These are phyloP conservation scores for Metschnikowia anglica DNA, from an alignment of 805 yeast species.

Conservation along the genomic window DNA sequence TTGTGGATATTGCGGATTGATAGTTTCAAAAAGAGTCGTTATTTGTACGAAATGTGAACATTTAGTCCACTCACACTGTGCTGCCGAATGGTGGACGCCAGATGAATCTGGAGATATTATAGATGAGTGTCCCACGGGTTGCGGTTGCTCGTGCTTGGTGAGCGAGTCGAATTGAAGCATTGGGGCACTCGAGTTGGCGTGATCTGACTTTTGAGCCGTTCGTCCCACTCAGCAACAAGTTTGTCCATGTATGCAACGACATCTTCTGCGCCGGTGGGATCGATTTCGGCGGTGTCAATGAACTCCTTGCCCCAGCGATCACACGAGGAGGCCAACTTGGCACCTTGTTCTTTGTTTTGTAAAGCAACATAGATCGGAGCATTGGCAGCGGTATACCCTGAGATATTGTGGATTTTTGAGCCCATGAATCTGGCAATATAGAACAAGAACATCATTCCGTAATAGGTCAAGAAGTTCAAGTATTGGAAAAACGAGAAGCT, in stretches of 20 bases:
- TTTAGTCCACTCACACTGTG: slow-evolving; percentile 75
- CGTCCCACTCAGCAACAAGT: slow-evolving; percentile 70
- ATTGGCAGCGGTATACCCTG: slow-evolving; percentile 87
- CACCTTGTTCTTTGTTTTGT: slow-evolving; percentile 51
- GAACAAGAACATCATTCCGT: slow-evolving; percentile 83
- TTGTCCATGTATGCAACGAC: slow-evolving; percentile 62
- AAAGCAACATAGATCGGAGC: slow-evolving; percentile 66
- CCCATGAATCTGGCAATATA: slow-evolving; percentile 81
- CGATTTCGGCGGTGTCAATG: slow-evolving; percentile 55
- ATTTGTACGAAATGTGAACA: slow-evolving; percentile 78
- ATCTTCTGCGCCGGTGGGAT: slow-evolving; percentile 62
- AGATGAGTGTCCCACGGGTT: slow-evolving; percentile 21
- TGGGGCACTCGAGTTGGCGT: slow-evolving; percentile 43
- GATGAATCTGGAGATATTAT: slow-evolving; percentile 5
- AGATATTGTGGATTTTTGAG: slow-evolving; percentile 83
- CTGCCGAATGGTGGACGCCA: slow-evolving; percentile 51
- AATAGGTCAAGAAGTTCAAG: slow-evolving; percentile 74
- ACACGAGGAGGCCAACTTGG: slow-evolving; percentile 67
- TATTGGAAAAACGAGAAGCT: slow-evolving; percentile 76
- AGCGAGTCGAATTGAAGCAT: not conserved
- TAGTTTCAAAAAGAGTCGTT: slow-evolving; percentile 58
- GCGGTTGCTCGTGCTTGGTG: slow-evolving; percentile 20
- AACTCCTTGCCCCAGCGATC: slow-evolving; percentile 63
- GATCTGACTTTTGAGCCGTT: slow-evolving; percentile 70
- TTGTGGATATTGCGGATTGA: slow-evolving; percentile 67